Evolutionary conservation across 1,139 yeast genomes (phyloP).

Genomic region (Groenewaldozyma sp.): DNA sequence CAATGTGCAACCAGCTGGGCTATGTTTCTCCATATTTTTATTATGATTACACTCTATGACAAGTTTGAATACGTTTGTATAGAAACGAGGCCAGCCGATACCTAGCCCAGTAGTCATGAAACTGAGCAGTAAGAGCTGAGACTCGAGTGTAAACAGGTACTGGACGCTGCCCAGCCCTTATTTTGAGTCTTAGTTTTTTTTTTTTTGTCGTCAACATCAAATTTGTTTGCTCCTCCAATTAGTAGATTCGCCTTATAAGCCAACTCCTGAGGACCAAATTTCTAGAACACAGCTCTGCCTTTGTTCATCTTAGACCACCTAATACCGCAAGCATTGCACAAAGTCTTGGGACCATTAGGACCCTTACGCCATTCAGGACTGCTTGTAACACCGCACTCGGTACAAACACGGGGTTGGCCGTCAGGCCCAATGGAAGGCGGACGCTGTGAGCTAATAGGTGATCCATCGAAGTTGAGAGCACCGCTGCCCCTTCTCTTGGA

Average conservation of each 20-base stretch:
- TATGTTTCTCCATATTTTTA: no score
- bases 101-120: no score
- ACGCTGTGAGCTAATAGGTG: not conserved
- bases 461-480: slow-evolving; percentile 4
- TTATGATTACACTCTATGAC: no score
- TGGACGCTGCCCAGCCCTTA: no score
- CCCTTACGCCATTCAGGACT: slow-evolving; percentile 66
- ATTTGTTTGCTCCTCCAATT: not conserved
- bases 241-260: not conserved
- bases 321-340: slow-evolving; percentile 60
- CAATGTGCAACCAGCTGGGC: no score
- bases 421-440: not conserved
- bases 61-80: no score
- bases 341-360: slow-evolving; percentile 53
- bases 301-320: slow-evolving; percentile 36
- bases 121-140: no score
- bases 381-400: slow-evolving; percentile 52
- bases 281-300: not conserved
- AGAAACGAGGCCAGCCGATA: no score
- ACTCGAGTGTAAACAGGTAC: no score
- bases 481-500: slow-evolving; percentile 7
- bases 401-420: slow-evolving; percentile 14
- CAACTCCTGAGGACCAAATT: no score
- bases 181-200: not conserved
- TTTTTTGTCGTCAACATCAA: not conserved